Conservation (phyloP, 129 eudicot genomes). For the Sambucus nigra region DNA sequence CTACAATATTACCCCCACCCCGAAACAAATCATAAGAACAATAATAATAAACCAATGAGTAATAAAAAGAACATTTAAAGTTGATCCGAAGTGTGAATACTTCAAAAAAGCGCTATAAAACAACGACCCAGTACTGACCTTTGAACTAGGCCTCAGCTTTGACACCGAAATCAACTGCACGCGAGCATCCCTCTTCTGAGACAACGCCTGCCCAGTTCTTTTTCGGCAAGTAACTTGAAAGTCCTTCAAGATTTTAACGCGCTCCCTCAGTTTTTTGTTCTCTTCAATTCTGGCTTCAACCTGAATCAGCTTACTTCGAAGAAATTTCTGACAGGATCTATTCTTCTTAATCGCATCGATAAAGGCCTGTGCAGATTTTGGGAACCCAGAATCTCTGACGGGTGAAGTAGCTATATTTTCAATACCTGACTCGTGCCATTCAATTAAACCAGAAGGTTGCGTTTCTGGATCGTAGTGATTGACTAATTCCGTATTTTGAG, state of each 20-base stretch:
- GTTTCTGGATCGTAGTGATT: constrained; percentile 16
- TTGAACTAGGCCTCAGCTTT: constrained; percentile 44
- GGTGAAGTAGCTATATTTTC: constrained; percentile 29
- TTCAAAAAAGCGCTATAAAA: not conserved
- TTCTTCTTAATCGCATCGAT: constrained; percentile 91
- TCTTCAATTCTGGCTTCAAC: constrained; percentile 70
- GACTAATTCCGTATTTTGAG: constrained; percentile 21
- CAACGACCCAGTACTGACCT: constrained; percentile 34
- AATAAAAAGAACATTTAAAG: too few relatives aligned
- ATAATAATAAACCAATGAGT: too few relatives aligned
- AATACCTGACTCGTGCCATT: constrained; percentile 27
- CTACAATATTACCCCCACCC: too few relatives aligned
- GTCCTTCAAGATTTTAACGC: constrained; percentile 49
- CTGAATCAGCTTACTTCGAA: constrained; percentile 47
- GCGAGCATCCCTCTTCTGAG: constrained; percentile 67
- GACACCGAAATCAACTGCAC: constrained; percentile 62
- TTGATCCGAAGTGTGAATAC: too few relatives aligned
- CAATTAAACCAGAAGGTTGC: constrained; percentile 21
- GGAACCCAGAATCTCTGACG: constrained; percentile 35
- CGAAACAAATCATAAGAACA: too few relatives aligned
- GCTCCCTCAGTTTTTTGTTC: constrained; percentile 40
- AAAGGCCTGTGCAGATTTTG: constrained; percentile 61
- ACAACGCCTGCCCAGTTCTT: constrained; percentile 59
- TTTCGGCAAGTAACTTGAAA: constrained; percentile 66
- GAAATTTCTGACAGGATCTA: constrained; percentile 63